These are phyloP conservation scores for Pseudogymnoascus sp. DNA, from an alignment of 2,329 filamentous ascomycete species.

Conservation along the genomic window DNA sequence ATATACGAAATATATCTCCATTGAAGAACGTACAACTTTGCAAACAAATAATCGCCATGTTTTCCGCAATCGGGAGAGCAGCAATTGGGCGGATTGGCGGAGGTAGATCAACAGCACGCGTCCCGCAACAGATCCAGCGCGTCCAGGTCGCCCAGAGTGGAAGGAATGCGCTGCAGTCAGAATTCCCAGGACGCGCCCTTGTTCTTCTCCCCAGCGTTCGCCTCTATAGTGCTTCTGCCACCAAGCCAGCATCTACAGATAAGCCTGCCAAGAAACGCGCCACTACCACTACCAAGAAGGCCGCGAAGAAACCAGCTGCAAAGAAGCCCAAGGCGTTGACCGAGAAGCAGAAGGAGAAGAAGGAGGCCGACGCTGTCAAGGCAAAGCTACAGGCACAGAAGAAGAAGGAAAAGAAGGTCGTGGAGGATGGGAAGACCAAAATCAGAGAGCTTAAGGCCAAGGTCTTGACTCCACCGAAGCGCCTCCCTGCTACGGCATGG, in stretches of 20 bases:
- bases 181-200: conserved; percentile 12
- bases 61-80: conserved; percentile 28
- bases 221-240: conserved; percentile 22
- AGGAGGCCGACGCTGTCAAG: conserved; percentile 20
- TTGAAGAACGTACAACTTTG: neutral
- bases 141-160: conserved; percentile 17
- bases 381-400: conserved; percentile 29
- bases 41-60: conserved; percentile 22
- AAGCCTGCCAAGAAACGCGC: conserved; percentile 17
- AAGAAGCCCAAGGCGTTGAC: conserved; percentile 27
- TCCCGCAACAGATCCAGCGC: conserved; percentile 22
- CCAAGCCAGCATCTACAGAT: conserved; percentile 19
- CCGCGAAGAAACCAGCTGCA: conserved; percentile 14
- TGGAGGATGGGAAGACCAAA: neutral
- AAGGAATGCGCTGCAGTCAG: conserved; percentile 13
- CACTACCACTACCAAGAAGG: conserved; percentile 13
- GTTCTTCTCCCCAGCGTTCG: conserved; percentile 12
- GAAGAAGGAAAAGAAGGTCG: conserved; percentile 21
- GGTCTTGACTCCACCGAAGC: conserved; percentile 28
- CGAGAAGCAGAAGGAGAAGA: conserved; percentile 25
- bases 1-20: neutral
- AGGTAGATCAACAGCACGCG: conserved; percentile 23
- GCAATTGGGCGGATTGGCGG: conserved; percentile 23
- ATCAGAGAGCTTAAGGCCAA: conserved; percentile 12
- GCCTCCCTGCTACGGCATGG: conserved; percentile 25